These are phyloP conservation scores for Pythium myriotylum DNA, from an alignment of 352 stramenopile genomes.

Conservation along the genomic window DNA sequence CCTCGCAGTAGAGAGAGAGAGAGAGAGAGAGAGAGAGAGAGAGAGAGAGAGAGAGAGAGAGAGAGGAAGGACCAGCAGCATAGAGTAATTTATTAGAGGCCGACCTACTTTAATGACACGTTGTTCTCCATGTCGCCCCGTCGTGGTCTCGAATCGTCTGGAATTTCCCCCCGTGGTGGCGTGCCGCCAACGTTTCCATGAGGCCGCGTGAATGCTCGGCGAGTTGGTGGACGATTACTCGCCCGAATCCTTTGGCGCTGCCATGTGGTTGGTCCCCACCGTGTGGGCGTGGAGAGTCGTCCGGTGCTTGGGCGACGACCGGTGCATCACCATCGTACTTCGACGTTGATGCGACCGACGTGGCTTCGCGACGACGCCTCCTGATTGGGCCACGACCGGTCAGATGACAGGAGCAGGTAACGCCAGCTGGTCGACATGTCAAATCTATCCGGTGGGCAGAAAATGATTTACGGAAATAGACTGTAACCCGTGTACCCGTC, in stretches of 20 bases:
- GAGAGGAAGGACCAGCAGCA: background rate
- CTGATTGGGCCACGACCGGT: conserved; percentile 22
- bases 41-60: no score
- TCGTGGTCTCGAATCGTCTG: background rate
- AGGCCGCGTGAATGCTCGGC: conserved; percentile 3
- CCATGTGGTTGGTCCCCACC: conserved; percentile 5
- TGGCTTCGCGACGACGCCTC: conserved; percentile 14
- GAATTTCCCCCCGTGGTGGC: background rate
- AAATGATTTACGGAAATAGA: conserved; percentile 6
- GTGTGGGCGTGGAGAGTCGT: conserved; percentile 1
- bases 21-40: no score
- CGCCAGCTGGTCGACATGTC: background rate
- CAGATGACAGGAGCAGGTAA: conserved; percentile 10
- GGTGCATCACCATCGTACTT: conserved; percentile 30
- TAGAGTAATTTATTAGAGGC: conserved; percentile 31
- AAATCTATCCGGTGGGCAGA: background rate
- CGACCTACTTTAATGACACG: background rate
- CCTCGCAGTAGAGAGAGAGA: conserved; percentile 1
- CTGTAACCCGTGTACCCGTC: background rate
- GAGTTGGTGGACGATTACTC: background rate
- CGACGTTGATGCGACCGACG: conserved; percentile 22
- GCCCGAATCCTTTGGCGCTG: conserved; percentile 9
- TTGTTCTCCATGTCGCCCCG: background rate
- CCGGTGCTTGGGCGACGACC: conserved; percentile 29
- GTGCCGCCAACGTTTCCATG: background rate